These are phyloP conservation scores for Colletotrichum phormii DNA, from an alignment of 2,329 filamentous ascomycete species.

Conservation along the genomic window DNA sequence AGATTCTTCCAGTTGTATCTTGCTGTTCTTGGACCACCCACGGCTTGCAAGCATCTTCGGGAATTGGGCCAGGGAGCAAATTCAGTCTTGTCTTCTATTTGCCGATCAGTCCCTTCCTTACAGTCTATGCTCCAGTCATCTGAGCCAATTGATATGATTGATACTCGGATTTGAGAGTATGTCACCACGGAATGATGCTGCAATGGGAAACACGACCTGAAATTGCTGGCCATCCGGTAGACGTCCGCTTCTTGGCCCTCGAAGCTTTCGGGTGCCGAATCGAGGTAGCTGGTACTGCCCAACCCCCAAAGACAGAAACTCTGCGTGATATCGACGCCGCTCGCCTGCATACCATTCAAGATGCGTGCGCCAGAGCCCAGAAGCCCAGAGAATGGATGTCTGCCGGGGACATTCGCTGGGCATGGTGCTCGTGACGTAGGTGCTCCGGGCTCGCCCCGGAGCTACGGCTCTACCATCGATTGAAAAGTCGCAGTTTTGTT, in stretches of 20 bases:
- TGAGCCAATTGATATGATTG: background rate
- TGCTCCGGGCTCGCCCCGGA: conserved; percentile 9
- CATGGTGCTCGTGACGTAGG: conserved; percentile 25
- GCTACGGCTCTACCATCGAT: conserved; percentile 6
- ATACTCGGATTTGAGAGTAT: background rate
- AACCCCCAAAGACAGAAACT: background rate
- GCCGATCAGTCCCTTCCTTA: conserved; percentile 7
- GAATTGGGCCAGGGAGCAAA: conserved; percentile 30
- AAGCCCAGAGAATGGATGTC: background rate
- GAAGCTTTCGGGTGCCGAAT: background rate
- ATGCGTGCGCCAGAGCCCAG: conserved; percentile 11
- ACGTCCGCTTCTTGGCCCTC: background rate
- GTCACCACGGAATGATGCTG: conserved; percentile 8
- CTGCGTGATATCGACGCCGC: conserved; percentile 10
- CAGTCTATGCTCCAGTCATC: conserved; percentile 5
- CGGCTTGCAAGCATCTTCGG: conserved; percentile 31
- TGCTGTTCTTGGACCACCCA: conserved; percentile 32
- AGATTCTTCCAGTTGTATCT: conserved; percentile 26
- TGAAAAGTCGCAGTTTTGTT: conserved; percentile 28
- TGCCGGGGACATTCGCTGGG: conserved; percentile 4
- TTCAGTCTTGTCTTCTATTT: conserved; percentile 8
- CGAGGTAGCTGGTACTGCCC: background rate
- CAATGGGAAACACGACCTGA: background rate
- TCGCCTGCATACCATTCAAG: conserved; percentile 17
- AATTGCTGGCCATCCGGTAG: background rate